These are phyloP conservation scores for Thymus quinquecostatus DNA, from an alignment of 257 asterid genomes.

Conservation along the genomic window DNA sequence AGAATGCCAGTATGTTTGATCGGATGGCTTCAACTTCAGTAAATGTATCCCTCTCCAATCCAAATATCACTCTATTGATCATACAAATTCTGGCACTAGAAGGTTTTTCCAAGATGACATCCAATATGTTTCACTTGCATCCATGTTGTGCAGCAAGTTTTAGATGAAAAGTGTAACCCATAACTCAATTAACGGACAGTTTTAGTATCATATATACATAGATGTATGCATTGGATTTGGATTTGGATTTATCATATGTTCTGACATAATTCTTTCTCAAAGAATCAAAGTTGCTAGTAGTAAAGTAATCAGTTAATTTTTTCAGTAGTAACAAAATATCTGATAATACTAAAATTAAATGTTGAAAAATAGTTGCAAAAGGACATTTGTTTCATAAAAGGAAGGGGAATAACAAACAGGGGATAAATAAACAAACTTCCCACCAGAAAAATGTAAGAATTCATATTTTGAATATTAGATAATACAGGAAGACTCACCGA, in stretches of 20 bases:
- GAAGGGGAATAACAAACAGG: constrained; percentile 18
- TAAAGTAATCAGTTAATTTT: too few relatives aligned
- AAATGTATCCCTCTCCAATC: background rate
- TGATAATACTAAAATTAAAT: background rate
- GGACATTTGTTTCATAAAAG: constrained; percentile 1
- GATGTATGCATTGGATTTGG: background rate
- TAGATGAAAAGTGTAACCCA: constrained; percentile 7
- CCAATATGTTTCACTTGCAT: constrained; percentile 3
- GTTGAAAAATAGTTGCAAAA: background rate
- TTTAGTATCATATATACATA: background rate
- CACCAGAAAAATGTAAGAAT: constrained; percentile 21
- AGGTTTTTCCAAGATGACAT: background rate
- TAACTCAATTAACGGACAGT: background rate
- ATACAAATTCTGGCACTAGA: constrained; percentile 14
- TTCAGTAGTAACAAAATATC: background rate
- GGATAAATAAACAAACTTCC: background rate
- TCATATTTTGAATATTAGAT: constrained; percentile 10
- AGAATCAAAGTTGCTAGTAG: too few relatives aligned
- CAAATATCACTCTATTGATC: background rate
- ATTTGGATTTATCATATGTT: background rate
- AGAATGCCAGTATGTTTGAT: background rate
- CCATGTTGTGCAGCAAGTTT: constrained; percentile 4
- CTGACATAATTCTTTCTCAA: too few relatives aligned
- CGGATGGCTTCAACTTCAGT: background rate
- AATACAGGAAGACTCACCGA: constrained; percentile 69